Evolutionary conservation across 2,329 filamentous ascomycete genomes (phyloP).

Genomic region (Rhexocercosporidium sp.): DNA sequence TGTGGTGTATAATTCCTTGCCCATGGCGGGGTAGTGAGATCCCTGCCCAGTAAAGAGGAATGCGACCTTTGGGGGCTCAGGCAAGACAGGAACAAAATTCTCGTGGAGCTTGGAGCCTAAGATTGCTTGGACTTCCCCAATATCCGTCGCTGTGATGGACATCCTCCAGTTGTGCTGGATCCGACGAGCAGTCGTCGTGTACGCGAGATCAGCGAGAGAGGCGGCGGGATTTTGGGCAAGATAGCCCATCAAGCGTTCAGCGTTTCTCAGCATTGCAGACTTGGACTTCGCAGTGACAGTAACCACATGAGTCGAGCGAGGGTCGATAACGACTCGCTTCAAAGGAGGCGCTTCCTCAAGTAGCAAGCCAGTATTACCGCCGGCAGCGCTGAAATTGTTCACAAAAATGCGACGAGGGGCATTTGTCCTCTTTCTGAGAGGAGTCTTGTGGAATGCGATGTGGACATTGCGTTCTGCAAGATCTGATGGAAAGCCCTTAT

Average conservation of each 20-base stretch:
- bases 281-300: constrained; percentile 53
- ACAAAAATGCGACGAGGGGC: constrained; percentile 45
- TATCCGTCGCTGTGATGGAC: constrained; percentile 50
- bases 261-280: constrained; percentile 36
- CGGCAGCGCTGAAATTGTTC: constrained; percentile 52
- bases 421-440: constrained; percentile 41
- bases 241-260: constrained; percentile 33
- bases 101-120: constrained; percentile 55
- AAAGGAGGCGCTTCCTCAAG: constrained; percentile 44
- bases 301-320: constrained; percentile 51
- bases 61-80: constrained; percentile 38
- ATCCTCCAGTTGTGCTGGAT: constrained; percentile 65
- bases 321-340: constrained; percentile 43
- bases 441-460: constrained; percentile 39
- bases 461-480: constrained; percentile 45
- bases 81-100: constrained; percentile 40
- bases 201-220: constrained; percentile 38
- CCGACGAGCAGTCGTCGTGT: constrained; percentile 50
- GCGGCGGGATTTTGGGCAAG: constrained; percentile 34
- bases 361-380: constrained; percentile 42
- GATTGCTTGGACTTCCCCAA: constrained; percentile 53
- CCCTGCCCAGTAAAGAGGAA: constrained; percentile 52
- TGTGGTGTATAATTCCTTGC: constrained; percentile 33
- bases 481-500: constrained; percentile 41
- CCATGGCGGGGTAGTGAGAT: constrained; percentile 42